Conservation (phyloP, 306 rosid species). For the Pueraria montana region DNA sequence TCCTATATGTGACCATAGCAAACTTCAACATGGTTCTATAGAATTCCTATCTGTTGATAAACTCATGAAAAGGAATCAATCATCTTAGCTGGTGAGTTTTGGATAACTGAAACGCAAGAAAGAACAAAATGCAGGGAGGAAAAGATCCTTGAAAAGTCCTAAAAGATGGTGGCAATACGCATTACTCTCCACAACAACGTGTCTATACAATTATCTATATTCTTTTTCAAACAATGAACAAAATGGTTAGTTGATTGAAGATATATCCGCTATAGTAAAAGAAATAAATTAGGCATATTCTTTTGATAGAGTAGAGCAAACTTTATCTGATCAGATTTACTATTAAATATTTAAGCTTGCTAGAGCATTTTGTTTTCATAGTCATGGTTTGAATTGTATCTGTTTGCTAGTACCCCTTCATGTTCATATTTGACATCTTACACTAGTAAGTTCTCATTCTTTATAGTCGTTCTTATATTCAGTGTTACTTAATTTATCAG, state of each 20-base stretch:
- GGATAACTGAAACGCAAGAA: not conserved
- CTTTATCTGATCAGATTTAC: slow-evolving; percentile 32
- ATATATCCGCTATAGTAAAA: not conserved
- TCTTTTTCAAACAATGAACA: slow-evolving; percentile 1
- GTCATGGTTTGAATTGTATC: not conserved
- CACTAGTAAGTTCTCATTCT: not conserved
- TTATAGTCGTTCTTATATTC: slow-evolving; percentile 32
- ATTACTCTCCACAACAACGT: not conserved
- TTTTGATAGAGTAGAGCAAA: slow-evolving; percentile 15
- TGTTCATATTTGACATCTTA: not conserved
- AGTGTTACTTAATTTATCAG: slow-evolving; percentile 44
- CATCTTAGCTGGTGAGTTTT: slow-evolving; percentile 14
- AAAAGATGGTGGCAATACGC: slow-evolving; percentile 1
- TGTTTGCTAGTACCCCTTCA: not conserved
- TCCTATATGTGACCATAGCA: slow-evolving; percentile 3
- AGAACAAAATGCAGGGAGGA: not conserved
- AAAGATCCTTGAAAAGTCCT: not conserved
- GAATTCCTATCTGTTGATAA: slow-evolving; percentile 16
- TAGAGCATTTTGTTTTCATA: not conserved
- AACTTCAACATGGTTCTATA: slow-evolving; percentile 17
- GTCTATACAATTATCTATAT: not conserved
- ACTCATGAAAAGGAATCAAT: slow-evolving; percentile 24
- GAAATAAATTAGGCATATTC: not conserved
- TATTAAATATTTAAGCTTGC: slow-evolving; percentile 8
- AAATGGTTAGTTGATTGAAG: not conserved